Evolutionary conservation across 2,329 filamentous ascomycete genomes (phyloP).

Genomic region (Clarireedia homoeocarpa): DNA sequence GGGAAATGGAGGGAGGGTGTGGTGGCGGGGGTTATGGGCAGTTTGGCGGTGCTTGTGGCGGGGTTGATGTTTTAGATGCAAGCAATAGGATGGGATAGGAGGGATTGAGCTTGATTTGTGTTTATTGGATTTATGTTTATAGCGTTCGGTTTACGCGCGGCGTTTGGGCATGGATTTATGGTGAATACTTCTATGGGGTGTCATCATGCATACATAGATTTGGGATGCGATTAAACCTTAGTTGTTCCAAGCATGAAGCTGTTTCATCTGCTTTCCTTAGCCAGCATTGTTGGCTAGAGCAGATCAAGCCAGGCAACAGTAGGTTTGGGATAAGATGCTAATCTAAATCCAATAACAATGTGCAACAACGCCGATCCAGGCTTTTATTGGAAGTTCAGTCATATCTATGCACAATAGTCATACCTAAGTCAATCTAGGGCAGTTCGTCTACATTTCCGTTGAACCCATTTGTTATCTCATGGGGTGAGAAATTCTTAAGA

Average conservation of each 20-base stretch:
- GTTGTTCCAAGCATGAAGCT: too few relatives aligned
- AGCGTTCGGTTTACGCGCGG: neutral
- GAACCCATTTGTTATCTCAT: conserved; percentile 16
- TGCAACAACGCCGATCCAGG: too few relatives aligned
- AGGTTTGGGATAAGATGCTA: neutral
- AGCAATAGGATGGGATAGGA: neutral
- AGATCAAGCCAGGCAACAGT: too few relatives aligned
- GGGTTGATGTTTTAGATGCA: neutral
- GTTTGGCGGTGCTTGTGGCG: neutral
- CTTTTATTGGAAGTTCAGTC: too few relatives aligned
- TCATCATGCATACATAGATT: too few relatives aligned
- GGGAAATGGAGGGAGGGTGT: neutral
- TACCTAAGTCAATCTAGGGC: conserved; percentile 2
- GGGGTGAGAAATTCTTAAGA: conserved; percentile 20
- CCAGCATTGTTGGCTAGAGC: too few relatives aligned
- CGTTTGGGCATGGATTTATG: too few relatives aligned
- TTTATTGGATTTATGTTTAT: neutral
- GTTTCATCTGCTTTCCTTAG: too few relatives aligned
- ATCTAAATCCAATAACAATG: neutral
- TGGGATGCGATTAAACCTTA: too few relatives aligned
- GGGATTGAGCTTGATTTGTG: neutral
- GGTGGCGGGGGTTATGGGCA: neutral
- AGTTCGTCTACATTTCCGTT: conserved; percentile 13
- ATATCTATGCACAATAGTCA: neutral
- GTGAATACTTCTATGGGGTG: too few relatives aligned